Percentiles rank a stretch among this genome's conserved stretches.
These are phyloP conservation scores for Rauvolfia tetraphylla DNA, from an alignment of 257 asterid species.

Conservation along the genomic window DNA sequence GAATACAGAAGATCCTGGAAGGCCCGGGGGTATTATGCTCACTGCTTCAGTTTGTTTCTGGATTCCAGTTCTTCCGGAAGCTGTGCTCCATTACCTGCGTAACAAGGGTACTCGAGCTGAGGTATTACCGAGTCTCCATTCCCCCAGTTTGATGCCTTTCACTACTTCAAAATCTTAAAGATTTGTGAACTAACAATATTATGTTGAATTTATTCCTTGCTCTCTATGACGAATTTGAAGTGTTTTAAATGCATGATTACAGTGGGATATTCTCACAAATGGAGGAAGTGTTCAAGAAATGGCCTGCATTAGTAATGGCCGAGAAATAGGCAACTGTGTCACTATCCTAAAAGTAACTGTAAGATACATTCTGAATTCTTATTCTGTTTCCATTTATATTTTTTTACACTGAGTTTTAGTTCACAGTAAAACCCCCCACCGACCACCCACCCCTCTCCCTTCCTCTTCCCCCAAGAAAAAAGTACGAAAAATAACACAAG, in stretches of 20 bases:
- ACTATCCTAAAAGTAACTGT: constrained; percentile 9
- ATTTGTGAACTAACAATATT: too few relatives aligned
- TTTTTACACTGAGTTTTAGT: too few relatives aligned
- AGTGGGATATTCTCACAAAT: constrained; percentile 22
- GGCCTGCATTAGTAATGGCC: constrained; percentile 3
- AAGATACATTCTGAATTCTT: neutral
- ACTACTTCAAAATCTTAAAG: too few relatives aligned
- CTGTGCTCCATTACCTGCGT: constrained; percentile 20
- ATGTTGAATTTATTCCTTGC: too few relatives aligned
- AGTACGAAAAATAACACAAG: too few relatives aligned
- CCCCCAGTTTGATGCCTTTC: too few relatives aligned
- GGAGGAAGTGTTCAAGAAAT: constrained; percentile 12
- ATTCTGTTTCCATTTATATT: too few relatives aligned
- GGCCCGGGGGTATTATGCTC: constrained; percentile 4
- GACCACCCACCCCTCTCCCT: too few relatives aligned
- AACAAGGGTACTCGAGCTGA: constrained; percentile 10
- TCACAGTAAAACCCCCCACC: too few relatives aligned
- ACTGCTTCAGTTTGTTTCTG: constrained; percentile 22
- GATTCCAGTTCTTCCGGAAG: constrained; percentile 14
- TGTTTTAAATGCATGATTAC: neutral
- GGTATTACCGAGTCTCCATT: neutral
- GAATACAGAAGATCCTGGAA: constrained; percentile 6
- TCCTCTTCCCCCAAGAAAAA: too few relatives aligned
- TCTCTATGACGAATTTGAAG: neutral
- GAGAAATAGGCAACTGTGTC: constrained; percentile 7